Evolutionary conservation across 1,284 basidiomycete species (phyloP).

Genomic region (Puccinia coronata): DNA sequence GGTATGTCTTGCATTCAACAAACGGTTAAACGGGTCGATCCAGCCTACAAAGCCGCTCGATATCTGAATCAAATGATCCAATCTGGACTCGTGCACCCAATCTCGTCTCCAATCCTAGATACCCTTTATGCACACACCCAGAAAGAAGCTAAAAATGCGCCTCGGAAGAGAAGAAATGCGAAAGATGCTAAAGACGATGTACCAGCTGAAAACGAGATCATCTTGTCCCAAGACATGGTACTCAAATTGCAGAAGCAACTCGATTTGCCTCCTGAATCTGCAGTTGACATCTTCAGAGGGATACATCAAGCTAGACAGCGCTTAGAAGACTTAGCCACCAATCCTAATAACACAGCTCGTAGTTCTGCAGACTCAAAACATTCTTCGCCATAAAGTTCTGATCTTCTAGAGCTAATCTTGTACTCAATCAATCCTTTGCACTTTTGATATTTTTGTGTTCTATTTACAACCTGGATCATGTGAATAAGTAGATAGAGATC

Average conservation of each 20-base stretch:
- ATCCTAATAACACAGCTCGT: neutral
- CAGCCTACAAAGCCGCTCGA: slow-evolving; percentile 21
- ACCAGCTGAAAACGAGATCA: neutral
- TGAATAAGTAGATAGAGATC: no score
- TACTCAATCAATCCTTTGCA: neutral
- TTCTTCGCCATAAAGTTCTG: neutral
- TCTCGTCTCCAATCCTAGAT: neutral
- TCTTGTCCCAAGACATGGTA: slow-evolving; percentile 26
- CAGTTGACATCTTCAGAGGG: neutral
- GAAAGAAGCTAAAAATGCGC: neutral
- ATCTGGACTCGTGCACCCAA: neutral
- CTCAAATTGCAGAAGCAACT: slow-evolving; percentile 23
- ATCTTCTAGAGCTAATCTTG: neutral
- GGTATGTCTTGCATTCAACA: neutral
- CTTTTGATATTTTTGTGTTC: neutral
- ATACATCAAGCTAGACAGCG: slow-evolving; percentile 19
- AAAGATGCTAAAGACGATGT: neutral
- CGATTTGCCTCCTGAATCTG: slow-evolving; percentile 10
- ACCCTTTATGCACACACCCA: slow-evolving; percentile 3
- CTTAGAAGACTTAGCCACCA: neutral
- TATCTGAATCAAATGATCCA: slow-evolving; percentile 17
- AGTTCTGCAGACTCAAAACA: neutral
- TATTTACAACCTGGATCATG: neutral
- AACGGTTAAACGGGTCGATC: no score
- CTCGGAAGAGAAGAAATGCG: neutral